phyloP scores from a whole-genome alignment of 352 stramenopile genomes.

The Pythium chondricola region DNA sequence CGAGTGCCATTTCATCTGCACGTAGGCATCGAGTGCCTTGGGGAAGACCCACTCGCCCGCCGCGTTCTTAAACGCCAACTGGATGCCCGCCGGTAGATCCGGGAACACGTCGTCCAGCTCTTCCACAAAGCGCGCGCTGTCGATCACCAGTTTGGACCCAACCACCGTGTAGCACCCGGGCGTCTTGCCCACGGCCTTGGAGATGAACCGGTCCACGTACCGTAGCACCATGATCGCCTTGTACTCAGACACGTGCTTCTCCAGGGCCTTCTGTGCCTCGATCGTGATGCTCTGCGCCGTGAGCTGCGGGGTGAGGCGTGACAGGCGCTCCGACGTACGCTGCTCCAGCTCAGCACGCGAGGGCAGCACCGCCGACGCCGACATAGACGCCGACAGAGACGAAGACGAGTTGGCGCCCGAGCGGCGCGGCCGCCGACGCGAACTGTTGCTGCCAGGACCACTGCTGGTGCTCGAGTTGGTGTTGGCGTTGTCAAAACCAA shows the following conservation, averaged over 20 bases:
- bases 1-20: constrained; percentile 76
- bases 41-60: constrained; percentile 54
- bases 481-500: not conserved
- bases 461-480: not conserved
- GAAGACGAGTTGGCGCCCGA: constrained; percentile 20
- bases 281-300: constrained; percentile 60
- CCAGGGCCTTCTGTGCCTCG: constrained; percentile 64
- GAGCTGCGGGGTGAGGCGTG: constrained; percentile 49
- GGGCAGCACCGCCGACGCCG: constrained; percentile 12
- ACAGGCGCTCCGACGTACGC: constrained; percentile 45
- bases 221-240: constrained; percentile 77
- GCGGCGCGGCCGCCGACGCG: constrained; percentile 10
- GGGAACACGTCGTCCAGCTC: constrained; percentile 62
- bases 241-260: constrained; percentile 64
- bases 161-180: constrained; percentile 63
- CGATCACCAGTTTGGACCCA: constrained; percentile 49
- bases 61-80: constrained; percentile 37
- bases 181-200: constrained; percentile 60
- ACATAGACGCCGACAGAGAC: too few relatives aligned
- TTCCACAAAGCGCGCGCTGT: constrained; percentile 55
- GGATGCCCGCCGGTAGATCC: constrained; percentile 50
- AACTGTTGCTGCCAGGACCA: not conserved
- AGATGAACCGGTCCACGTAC: constrained; percentile 76
- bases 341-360: constrained; percentile 36
- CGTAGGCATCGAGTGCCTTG: constrained; percentile 54